These are phyloP conservation scores for Penicillium capsulatum DNA, from an alignment of 2,329 filamentous ascomycete genomes.

Conservation along the genomic window DNA sequence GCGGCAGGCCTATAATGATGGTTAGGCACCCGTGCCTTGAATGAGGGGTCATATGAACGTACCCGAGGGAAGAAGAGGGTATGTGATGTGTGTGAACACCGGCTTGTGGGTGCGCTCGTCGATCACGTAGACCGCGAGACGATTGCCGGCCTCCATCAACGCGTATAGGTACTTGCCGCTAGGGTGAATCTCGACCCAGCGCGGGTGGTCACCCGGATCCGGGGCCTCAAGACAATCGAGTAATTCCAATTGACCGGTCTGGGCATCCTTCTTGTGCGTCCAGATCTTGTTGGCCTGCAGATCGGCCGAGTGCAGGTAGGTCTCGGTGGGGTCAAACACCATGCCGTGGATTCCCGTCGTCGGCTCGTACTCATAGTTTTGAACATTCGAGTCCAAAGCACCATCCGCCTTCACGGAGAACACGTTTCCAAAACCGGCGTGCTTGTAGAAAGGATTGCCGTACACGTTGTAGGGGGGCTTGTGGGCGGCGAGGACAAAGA, in stretches of 20 bases:
- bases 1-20: slow-evolving; percentile 28
- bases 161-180: slow-evolving; percentile 75
- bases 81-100: slow-evolving; percentile 71
- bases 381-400: slow-evolving; percentile 40
- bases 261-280: slow-evolving; percentile 68
- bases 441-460: slow-evolving; percentile 84
- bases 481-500: slow-evolving; percentile 77
- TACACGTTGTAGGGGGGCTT: slow-evolving; percentile 78
- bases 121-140: slow-evolving; percentile 75
- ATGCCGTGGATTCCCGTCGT: slow-evolving; percentile 49
- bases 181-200: slow-evolving; percentile 83
- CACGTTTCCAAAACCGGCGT: slow-evolving; percentile 77
- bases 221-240: slow-evolving; percentile 72
- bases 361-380: slow-evolving; percentile 44
- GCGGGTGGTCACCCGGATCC: slow-evolving; percentile 67
- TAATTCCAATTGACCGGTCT: slow-evolving; percentile 60
- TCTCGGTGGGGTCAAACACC: slow-evolving; percentile 45
- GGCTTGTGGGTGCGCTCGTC: slow-evolving; percentile 69
- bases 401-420: slow-evolving; percentile 45
- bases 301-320: slow-evolving; percentile 49
- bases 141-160: slow-evolving; percentile 86
- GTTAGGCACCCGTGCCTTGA: too few species aligned
- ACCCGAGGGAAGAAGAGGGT: slow-evolving; percentile 75
- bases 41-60: slow-evolving; percentile 30
- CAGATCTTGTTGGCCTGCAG: slow-evolving; percentile 57